Conservation (phyloP, 2,329 filamentous ascomycete species). For the Penicillium sp. region DNA sequence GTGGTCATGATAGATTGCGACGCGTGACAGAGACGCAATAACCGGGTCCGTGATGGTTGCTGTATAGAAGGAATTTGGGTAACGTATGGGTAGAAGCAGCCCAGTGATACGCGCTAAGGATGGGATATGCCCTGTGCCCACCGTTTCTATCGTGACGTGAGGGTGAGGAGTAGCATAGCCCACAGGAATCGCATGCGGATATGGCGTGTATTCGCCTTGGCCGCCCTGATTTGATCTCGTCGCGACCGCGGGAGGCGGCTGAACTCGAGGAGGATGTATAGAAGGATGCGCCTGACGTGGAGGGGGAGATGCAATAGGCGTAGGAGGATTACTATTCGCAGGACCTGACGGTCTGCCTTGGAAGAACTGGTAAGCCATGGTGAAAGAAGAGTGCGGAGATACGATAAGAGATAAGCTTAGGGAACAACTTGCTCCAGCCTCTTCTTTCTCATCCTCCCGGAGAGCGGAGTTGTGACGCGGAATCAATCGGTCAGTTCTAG, state of each 20-base stretch:
- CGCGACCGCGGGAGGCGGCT: slow-evolving; percentile 25
- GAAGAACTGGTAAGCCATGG: slow-evolving; percentile 41
- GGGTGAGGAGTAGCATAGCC: slow-evolving; percentile 39
- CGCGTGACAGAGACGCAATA: slow-evolving; percentile 55
- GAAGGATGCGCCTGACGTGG: slow-evolving; percentile 23
- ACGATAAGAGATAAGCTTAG: slow-evolving; percentile 31
- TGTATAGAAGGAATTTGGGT: slow-evolving; percentile 60
- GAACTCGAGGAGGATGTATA: slow-evolving; percentile 31
- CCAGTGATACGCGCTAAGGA: slow-evolving; percentile 58
- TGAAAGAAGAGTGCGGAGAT: slow-evolving; percentile 32
- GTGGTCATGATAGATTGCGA: slow-evolving; percentile 57
- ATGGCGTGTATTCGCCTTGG: slow-evolving; percentile 31
- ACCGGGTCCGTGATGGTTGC: slow-evolving; percentile 57
- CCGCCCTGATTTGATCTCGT: slow-evolving; percentile 23
- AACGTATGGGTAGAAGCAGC: slow-evolving; percentile 60
- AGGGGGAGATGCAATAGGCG: slow-evolving; percentile 17
- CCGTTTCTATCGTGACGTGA: slow-evolving; percentile 53
- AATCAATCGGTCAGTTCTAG: slow-evolving; percentile 16
- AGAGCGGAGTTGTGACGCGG: slow-evolving; percentile 8
- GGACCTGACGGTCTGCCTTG: slow-evolving; percentile 29
- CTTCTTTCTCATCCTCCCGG: slow-evolving; percentile 13
- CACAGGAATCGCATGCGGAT: slow-evolving; percentile 27
- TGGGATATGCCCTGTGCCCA: slow-evolving; percentile 54
- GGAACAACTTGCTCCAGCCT: slow-evolving; percentile 26
- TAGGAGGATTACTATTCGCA: slow-evolving; percentile 18